These are phyloP conservation scores for Cladosporium sp. DNA, from an alignment of 2,329 filamentous ascomycete species.

Conservation along the genomic window DNA sequence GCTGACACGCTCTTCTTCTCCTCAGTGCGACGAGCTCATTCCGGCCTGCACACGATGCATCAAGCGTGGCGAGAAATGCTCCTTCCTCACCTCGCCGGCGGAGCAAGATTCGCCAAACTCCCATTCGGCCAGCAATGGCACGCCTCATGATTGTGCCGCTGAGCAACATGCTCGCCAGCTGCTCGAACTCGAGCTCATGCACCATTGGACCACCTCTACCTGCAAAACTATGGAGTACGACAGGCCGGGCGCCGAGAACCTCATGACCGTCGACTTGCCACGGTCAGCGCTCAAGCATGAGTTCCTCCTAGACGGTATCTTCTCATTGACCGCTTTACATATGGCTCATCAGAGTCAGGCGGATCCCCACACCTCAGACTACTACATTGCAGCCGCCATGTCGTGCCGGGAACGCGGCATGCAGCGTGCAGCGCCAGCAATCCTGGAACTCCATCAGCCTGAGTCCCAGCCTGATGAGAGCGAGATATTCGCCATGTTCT, in stretches of 20 bases:
- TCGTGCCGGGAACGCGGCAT: constrained; percentile 1
- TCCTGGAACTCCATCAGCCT: background rate
- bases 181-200: constrained; percentile 22
- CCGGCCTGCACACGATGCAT: constrained; percentile 14
- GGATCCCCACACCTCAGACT: constrained; percentile 7
- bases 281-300: constrained; percentile 18
- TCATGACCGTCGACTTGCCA: constrained; percentile 16
- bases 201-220: constrained; percentile 20
- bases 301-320: constrained; percentile 20
- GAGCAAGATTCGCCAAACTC: constrained; percentile 5
- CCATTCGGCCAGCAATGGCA: constrained; percentile 4
- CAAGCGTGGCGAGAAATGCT: constrained; percentile 21
- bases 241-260: background rate
- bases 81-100: constrained; percentile 10
- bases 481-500: constrained; percentile 6
- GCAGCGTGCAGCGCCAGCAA: background rate
- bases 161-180: constrained; percentile 12
- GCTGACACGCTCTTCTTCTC: background rate
- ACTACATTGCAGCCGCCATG: constrained; percentile 1
- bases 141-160: background rate
- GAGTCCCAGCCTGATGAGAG: background rate
- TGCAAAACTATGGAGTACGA: constrained; percentile 15
- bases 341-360: constrained; percentile 16
- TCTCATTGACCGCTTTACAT: constrained; percentile 21
- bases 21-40: constrained; percentile 9